These are phyloP conservation scores for Oemleria cerasiformis DNA, from an alignment of 306 rosid species.

Conservation along the genomic window DNA sequence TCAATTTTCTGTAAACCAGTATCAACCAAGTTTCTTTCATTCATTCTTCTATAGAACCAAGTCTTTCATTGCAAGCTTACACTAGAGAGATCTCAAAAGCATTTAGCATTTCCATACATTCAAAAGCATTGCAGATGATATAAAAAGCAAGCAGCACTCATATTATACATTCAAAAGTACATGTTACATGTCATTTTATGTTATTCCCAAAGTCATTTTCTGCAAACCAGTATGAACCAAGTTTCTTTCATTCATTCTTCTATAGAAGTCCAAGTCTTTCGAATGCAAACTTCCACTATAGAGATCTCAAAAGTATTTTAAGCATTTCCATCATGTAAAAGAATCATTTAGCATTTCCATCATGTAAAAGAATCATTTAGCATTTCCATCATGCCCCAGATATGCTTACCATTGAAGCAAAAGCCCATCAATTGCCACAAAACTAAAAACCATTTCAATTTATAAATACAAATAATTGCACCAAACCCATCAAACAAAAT, in stretches of 20 bases:
- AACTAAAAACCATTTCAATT: background rate
- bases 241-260: background rate
- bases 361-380: background rate
- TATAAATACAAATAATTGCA: background rate
- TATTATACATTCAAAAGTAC: background rate
- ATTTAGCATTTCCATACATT: no score
- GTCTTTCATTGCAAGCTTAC: background rate
- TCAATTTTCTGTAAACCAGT: background rate
- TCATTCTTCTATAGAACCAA: background rate
- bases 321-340: no score
- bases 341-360: no score
- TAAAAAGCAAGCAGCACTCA: background rate
- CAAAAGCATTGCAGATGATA: no score
- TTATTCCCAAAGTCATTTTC: background rate
- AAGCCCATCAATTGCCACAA: background rate
- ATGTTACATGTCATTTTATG: background rate
- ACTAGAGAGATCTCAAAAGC: background rate
- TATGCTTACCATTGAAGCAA: background rate
- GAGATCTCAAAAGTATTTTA: background rate
- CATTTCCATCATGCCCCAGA: background rate
- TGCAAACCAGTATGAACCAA: background rate
- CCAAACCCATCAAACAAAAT: background rate
- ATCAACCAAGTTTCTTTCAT: background rate
- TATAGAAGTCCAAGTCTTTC: background rate
- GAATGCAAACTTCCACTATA: background rate